Conservation (phyloP, 202 grass and related monocot species). For the Saccharum hybrid region DNA sequence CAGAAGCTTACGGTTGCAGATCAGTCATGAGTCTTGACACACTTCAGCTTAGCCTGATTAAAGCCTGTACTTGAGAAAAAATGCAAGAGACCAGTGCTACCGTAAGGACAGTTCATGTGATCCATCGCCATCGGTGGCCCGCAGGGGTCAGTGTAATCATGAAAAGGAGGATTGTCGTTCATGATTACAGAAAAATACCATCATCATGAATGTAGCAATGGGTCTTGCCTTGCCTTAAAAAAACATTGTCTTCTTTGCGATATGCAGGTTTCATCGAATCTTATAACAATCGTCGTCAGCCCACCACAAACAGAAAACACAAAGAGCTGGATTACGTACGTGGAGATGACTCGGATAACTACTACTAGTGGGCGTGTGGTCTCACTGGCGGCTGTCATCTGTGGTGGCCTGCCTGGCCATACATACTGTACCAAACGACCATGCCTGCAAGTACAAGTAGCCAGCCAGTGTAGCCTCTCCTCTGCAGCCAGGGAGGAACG, state of each 20-base stretch:
- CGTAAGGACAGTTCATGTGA: not conserved
- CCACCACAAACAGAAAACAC: not conserved
- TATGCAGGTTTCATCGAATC: not conserved
- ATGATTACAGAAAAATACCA: not conserved
- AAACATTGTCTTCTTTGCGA: not conserved
- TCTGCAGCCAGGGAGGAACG: not conserved
- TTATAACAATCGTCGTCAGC: not conserved
- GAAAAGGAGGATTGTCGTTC: not conserved
- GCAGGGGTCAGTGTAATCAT: not conserved
- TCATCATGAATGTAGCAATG: not conserved
- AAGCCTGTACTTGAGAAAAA: no score
- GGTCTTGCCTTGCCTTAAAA: no score
- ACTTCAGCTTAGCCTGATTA: no score
- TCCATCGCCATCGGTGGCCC: not conserved
- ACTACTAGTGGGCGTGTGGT: not conserved
- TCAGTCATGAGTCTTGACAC: no score
- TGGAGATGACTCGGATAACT: constrained; percentile 1
- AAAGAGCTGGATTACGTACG: not conserved
- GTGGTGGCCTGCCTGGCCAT: not conserved
- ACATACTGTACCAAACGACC: not conserved
- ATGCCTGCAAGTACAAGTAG: not conserved
- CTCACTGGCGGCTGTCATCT: not conserved
- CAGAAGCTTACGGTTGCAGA: not conserved
- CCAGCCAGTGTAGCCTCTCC: not conserved
- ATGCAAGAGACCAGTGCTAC: not conserved